Evolutionary conservation across 2,329 filamentous ascomycete species (phyloP), one percentile per base, ranked within the genome.

Genomic region (Paracamarosporium sp.): DNA sequence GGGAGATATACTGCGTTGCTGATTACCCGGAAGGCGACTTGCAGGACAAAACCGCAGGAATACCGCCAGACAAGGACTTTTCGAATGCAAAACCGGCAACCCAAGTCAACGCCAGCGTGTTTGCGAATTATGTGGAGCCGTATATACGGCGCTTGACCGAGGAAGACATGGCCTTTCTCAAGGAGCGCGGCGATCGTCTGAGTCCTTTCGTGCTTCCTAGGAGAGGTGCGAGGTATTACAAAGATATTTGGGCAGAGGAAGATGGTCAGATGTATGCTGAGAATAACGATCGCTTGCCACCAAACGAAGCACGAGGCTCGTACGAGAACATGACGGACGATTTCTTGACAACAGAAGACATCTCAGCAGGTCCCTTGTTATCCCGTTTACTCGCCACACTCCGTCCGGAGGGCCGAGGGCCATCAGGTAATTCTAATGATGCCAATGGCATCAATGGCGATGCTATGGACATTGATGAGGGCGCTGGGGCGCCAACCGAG

Each of bases 11-110:
- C 75, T 92, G 92, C 7, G 95, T 99, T 15, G 88, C 90, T 4
- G 83, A 86, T 13, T 99, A 95, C 72, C 95, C 95, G 0, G 85
- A 84, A 51, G 89, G 86, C 62, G 91, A 97, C 70, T 83, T 99
- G 8, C 84, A 88, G 56, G 89, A 97, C 71, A 82, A 95, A 65
- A 96, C 96, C 62, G 90, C 94, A 11, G 95, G 95, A 46, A 88
- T 90, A 36, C 91, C 93, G 1, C 94, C 95, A 1, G 93, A 98
- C 76, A 93, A 92, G 74, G 95, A 99, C 79, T 98, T 97, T 71
- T 97, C 92, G 73, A 96, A 88, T 72, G 90, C 92, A 31, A 99
- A 98, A 74, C 93, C 94, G 5, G 89, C 89, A 20, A 96, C 94
- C 69, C 95, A 99, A 80, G 95, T 98, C 75, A 93, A 91, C 74